Base-by-base conservation (phyloP, 2,329 filamentous ascomycete genomes). In the Sporothrix inflata region DNA sequence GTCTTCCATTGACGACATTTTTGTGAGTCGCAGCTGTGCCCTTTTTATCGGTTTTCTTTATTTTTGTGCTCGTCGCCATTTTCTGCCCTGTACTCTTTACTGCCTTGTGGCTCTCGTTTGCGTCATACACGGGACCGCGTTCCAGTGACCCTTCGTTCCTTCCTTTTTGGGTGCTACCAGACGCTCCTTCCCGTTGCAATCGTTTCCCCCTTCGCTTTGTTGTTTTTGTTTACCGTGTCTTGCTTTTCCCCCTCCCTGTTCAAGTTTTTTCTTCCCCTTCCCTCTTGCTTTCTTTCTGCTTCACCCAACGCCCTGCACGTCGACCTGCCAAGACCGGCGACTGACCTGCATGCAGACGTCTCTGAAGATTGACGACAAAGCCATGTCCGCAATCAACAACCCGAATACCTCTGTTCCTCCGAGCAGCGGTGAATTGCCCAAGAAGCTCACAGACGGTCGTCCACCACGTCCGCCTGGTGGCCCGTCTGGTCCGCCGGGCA, bases 361-460 rank as follows among this genome's bases (percentile, higher is more conserved):
- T 71, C 84, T 94, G 75, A 90, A 86, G 7, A 83, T 94, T 60
- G 88, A 91, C 72, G 90, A 93, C 77, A 86, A 84, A 76, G 81
- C 72, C 7, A 73, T 72, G 70, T 60, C 72, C 34, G 24, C 63
- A 14, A 61, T 51, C 53, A 69, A 14, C 47, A 65, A 47, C 24
- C 69, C 72, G 14, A 45, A 24, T 27, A 9, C 57, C 14, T 60
- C 69, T 21, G 69, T 7, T 61, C 53, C 49, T 4, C 24, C 42
- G 16, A 47, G 49, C 75, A 79, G 53, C 79, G 76, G 66, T 75
- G 70, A 47, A 11, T 27, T 40, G 19, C 40, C 42, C 11, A 24
- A 34, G 38, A 71, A 47, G 40, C 24, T 40, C 8, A 27, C 63
- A n/a, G 70, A 69, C 1, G 30, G 40, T 27, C 70, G 60, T 4